Evolutionary conservation across 108 stramenopile genomes (phyloP), one percentile per base, ranked within the genome.

Genomic region (Nannochloropsis salina): DNA sequence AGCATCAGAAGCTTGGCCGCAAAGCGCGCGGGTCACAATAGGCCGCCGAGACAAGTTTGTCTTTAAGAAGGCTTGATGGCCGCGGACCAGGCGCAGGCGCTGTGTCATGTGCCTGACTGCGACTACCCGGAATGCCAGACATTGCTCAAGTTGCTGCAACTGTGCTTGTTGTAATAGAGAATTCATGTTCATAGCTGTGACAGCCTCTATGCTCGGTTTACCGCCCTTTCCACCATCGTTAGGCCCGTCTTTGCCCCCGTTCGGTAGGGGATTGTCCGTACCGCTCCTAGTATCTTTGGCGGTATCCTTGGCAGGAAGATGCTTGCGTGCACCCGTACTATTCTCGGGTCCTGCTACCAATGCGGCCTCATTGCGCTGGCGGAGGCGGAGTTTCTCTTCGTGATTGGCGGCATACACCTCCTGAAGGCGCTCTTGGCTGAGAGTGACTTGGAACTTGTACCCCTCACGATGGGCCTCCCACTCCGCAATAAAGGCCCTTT

Each of bases 31-130:
- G 6, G 61, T 74, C 20, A 74, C 61, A n/a, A 74, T 74, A n/a
- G 61, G 2, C 61, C 61, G 61, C 20, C 61, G 61, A 15, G 61
- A 74, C 61, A 74, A 8, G 61, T n/a, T n/a, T n/a, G n/a, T n/a
- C 61, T 74, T 74, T n/a, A 74, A 74, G n/a, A 74, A 74, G 8
- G 61, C 61, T 3, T 74, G 61, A 74, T 74, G 61, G 20, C n/a
- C 61, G 15, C 61, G 61, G 61, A 74, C 61, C 8, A 74, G n/a
- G 61, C 61, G 61, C 61, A 74, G 4, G n/a, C 61, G 61, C 61
- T 74, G 61, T n/a, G n/a, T 74, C 61, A 74, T 74, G n/a, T 74
- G 61, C 61, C 61, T 15, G 20, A 74, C 61, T n/a, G 61, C 61
- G 20, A 74, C 15, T 2, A 74, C 61, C 2, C 61, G 61, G 61